These are phyloP conservation scores for Chlorella sp. DNA, from an alignment of 139 green algal species.

Conservation along the genomic window DNA sequence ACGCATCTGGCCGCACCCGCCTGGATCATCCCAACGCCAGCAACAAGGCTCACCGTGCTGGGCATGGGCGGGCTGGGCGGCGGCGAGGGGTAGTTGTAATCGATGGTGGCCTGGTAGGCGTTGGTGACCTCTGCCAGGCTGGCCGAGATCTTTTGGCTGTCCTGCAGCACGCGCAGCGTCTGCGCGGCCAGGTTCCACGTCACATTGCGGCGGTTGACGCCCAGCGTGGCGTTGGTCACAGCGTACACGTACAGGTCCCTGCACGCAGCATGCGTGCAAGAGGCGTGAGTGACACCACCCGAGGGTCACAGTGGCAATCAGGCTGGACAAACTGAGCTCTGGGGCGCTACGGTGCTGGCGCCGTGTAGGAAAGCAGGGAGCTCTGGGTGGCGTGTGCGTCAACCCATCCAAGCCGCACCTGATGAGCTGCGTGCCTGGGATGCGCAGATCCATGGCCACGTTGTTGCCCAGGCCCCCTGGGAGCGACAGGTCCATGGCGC, in stretches of 20 bases:
- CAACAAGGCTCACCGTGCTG: no score
- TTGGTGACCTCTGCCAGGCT: slow-evolving; percentile 3
- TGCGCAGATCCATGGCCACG: slow-evolving; percentile 22
- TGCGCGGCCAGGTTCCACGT: neutral
- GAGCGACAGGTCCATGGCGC: slow-evolving; percentile 14
- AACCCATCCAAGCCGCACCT: slow-evolving; percentile 1
- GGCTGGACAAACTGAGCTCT: no score
- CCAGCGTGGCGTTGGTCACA: slow-evolving; percentile 7
- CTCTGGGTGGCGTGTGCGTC: no score
- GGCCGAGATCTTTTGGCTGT: neutral
- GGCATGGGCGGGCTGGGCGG: neutral
- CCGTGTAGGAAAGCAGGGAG: no score
- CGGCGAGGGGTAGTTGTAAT: neutral
- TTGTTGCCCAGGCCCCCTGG: slow-evolving; percentile 11
- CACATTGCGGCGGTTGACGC: neutral
- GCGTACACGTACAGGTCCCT: slow-evolving; percentile 16
- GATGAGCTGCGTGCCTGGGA: slow-evolving; percentile 6
- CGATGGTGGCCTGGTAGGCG: slow-evolving; percentile 15
- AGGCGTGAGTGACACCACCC: no score
- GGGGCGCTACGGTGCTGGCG: no score
- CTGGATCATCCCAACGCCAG: no score
- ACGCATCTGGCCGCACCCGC: no score
- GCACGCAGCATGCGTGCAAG: no score
- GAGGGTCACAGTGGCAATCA: no score
- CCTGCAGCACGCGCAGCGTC: slow-evolving; percentile 7